These are phyloP conservation scores for Pichia eremophila DNA, from an alignment of 805 yeast species.

Conservation along the genomic window DNA sequence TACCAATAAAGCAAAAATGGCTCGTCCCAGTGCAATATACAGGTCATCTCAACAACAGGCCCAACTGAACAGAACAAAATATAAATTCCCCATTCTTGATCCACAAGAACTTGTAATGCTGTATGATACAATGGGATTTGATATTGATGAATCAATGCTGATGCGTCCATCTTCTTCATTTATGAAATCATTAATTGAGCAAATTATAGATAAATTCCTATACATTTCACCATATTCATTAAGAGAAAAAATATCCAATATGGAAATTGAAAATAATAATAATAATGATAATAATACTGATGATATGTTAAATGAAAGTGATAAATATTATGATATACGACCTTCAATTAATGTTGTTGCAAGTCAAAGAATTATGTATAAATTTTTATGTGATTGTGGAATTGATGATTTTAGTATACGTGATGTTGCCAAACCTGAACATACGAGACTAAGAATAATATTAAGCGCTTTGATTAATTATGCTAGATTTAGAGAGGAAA, in stretches of 20 bases:
- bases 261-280: slow-evolving; percentile 16
- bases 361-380: slow-evolving; percentile 49
- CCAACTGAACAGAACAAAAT: slow-evolving; percentile 14
- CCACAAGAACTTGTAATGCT: slow-evolving; percentile 19
- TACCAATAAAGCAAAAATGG: slow-evolving; percentile 14
- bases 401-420: slow-evolving; percentile 64
- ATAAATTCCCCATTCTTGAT: slow-evolving; percentile 28
- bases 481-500: slow-evolving; percentile 76
- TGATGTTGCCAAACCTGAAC: slow-evolving; percentile 76
- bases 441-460: slow-evolving; percentile 50
- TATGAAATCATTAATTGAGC: slow-evolving; percentile 26
- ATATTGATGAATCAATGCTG: slow-evolving; percentile 22
- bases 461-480: slow-evolving; percentile 79
- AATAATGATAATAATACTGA: slow-evolving; percentile 5
- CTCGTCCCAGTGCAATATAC: slow-evolving; percentile 29
- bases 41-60: slow-evolving; percentile 18
- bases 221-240: slow-evolving; percentile 24
- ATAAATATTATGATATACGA: slow-evolving; percentile 11
- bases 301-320: neutral
- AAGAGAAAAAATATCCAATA: slow-evolving; percentile 18
- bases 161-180: slow-evolving; percentile 24
- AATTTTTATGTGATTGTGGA: slow-evolving; percentile 64
- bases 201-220: slow-evolving; percentile 26
- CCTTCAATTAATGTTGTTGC: slow-evolving; percentile 43
- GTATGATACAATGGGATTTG: slow-evolving; percentile 23